Percentiles rank a stretch among this genome's conserved stretches.
Conservation (phyloP, 2,329 filamentous ascomycete species). For the Ramularia endophylla region DNA sequence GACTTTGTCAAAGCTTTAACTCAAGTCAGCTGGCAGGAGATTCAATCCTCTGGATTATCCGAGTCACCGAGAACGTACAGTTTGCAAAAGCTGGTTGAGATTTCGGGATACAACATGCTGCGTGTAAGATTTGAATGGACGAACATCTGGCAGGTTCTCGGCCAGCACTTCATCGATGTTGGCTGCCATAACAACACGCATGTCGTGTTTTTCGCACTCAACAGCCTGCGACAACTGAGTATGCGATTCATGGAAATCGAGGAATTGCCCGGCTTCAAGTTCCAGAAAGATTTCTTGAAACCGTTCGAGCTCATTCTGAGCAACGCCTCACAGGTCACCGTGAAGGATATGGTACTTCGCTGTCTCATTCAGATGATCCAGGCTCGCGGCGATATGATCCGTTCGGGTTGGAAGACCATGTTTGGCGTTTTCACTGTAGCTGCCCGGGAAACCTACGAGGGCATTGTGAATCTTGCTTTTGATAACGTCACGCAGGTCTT, state of each 20-base stretch:
- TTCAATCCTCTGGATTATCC: conserved; percentile 92
- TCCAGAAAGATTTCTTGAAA: conserved; percentile 98
- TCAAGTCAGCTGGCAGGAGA: conserved; percentile 98
- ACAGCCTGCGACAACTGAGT: conserved; percentile 88
- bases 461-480: conserved; percentile 92
- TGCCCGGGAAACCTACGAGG: conserved; percentile 85
- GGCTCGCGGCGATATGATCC: conserved; percentile 90
- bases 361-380: conserved; percentile 99
- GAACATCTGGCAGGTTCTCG: conserved; percentile 95
- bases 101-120: conserved; percentile 99
- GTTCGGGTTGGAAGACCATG: conserved; percentile 98
- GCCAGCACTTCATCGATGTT: conserved; percentile 96
- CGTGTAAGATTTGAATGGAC: conserved; percentile 98
- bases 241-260: conserved; percentile 99
- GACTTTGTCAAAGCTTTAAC: conserved; percentile 89
- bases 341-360: conserved; percentile 95
- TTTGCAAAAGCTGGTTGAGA: conserved; percentile 95
- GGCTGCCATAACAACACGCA: conserved; percentile 95
- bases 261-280: conserved; percentile 97
- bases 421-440: conserved; percentile 98
- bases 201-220: conserved; percentile 95
- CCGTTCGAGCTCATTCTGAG: conserved; percentile 97
- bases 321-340: conserved; percentile 82
- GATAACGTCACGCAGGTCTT: conserved; percentile 96
- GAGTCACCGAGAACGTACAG: conserved; percentile 96